These are phyloP conservation scores for Mycena citricolor DNA, from an alignment of 1,284 basidiomycete species.

Conservation along the genomic window DNA sequence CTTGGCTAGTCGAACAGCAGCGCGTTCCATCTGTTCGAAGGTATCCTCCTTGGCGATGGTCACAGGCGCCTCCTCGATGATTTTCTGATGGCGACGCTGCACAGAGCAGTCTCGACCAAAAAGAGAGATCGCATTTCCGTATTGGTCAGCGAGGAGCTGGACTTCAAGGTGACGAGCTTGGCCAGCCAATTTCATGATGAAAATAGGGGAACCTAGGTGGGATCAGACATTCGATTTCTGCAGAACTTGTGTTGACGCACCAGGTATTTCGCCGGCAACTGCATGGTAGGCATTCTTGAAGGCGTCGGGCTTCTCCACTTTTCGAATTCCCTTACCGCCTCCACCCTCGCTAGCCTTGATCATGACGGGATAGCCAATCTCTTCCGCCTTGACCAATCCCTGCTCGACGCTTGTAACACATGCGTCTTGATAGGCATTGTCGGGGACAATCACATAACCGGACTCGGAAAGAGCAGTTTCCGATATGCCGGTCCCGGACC, in stretches of 20 bases:
- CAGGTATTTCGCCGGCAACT: slow-evolving; percentile 95
- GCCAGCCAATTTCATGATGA: slow-evolving; percentile 99
- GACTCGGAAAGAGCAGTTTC: slow-evolving; percentile 85
- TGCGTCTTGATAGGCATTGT: slow-evolving; percentile 87
- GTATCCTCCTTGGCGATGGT: slow-evolving; percentile 91
- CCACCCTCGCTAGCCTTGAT: slow-evolving; percentile 99
- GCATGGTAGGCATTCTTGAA: slow-evolving; percentile 96
- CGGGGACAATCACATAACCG: slow-evolving; percentile 93
- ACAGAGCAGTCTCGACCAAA: slow-evolving; percentile 99
- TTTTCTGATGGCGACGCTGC: slow-evolving; percentile 99
- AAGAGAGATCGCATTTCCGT: slow-evolving; percentile 98
- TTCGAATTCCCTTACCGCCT: slow-evolving; percentile 98
- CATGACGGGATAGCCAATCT: slow-evolving; percentile 98
- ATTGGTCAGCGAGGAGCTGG: slow-evolving; percentile 98
- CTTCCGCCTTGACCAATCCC: slow-evolving; percentile 80
- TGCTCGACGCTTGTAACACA: slow-evolving; percentile 92
- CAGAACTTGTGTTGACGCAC: slow-evolving; percentile 48
- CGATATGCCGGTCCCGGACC: slow-evolving; percentile 95
- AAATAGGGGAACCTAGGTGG: slow-evolving; percentile 88
- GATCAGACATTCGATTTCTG: slow-evolving; percentile 16
- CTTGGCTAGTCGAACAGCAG: slow-evolving; percentile 95
- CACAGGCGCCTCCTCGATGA: slow-evolving; percentile 99
- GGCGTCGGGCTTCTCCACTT: slow-evolving; percentile 80
- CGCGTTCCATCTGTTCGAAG: slow-evolving; percentile 97
- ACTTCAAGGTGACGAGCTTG: slow-evolving; percentile 98